Conservation (phyloP, 2,329 filamentous ascomycete genomes). For the Apiospora hydei region DNA sequence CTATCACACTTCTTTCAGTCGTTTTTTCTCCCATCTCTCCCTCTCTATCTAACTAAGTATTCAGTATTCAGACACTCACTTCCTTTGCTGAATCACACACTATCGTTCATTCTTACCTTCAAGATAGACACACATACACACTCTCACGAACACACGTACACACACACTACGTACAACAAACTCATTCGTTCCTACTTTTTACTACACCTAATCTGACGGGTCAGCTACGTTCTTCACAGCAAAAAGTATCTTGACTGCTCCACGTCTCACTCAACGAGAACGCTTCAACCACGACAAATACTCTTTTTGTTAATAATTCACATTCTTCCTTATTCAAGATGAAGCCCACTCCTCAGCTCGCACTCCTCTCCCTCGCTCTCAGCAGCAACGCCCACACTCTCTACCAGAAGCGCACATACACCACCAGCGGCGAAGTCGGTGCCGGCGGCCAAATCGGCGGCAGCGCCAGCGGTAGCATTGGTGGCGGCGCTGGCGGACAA, state of each 20-base stretch:
- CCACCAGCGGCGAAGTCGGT: not conserved
- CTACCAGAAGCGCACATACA: constrained; percentile 15
- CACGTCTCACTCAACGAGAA: not conserved
- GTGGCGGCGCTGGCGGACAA: not conserved
- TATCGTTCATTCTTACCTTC: constrained; percentile 4
- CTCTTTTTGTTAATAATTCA: not conserved
- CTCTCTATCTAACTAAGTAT: not conserved
- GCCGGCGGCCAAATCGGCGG: constrained; percentile 1
- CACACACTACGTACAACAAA: not conserved
- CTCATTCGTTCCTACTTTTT: not conserved
- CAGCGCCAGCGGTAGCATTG: not conserved
- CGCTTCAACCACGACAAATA: not conserved
- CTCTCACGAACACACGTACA: not conserved
- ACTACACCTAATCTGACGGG: constrained; percentile 20
- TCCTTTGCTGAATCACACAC: constrained; percentile 9
- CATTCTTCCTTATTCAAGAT: constrained; percentile 4
- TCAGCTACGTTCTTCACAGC: not conserved
- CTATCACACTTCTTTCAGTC: constrained; percentile 1
- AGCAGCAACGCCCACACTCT: not conserved
- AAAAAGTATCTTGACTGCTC: not conserved
- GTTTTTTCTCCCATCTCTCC: not conserved
- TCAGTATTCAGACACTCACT: constrained; percentile 16
- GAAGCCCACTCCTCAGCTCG: constrained; percentile 14
- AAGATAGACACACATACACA: not conserved
- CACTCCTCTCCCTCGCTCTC: constrained; percentile 7